Percentiles rank a stretch among this genome's conserved stretches.
Conservation (phyloP, 2,329 filamentous ascomycete genomes). For the Fusarium subglutinans region DNA sequence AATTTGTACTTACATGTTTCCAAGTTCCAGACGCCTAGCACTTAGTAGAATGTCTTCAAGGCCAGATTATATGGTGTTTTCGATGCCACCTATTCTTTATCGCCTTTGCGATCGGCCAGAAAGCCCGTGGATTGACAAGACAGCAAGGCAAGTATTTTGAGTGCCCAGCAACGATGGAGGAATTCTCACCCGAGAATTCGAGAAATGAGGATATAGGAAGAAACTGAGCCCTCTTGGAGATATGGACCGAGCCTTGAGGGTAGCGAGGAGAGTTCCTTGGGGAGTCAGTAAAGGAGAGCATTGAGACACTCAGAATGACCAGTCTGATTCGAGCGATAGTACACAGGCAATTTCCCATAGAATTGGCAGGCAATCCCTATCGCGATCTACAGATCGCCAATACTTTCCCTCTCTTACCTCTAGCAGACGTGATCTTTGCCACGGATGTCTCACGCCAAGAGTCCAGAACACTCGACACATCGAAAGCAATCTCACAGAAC, state of each 20-base stretch:
- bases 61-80: not conserved
- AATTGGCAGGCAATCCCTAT: not conserved
- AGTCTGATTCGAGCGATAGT: too few relatives aligned
- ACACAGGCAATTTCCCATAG: not conserved
- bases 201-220: not conserved
- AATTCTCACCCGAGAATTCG: not conserved
- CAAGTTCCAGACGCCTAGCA: not conserved
- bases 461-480: not conserved
- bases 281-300: not conserved
- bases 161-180: not conserved
- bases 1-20: not conserved
- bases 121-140: not conserved
- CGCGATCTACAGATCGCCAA: not conserved
- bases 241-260: not conserved
- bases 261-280: too few relatives aligned
- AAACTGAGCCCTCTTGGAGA: not conserved
- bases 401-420: not conserved
- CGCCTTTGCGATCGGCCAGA: rapidly evolving
- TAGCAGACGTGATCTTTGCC: not conserved
- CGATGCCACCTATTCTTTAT: rapidly evolving
- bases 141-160: not conserved
- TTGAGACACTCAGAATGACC: not conserved
- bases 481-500: not conserved
- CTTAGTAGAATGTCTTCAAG: not conserved
- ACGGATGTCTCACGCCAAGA: not conserved